Conservation (phyloP, 1,284 basidiomycete species). For the Cutaneotrichosporon sp. region DNA sequence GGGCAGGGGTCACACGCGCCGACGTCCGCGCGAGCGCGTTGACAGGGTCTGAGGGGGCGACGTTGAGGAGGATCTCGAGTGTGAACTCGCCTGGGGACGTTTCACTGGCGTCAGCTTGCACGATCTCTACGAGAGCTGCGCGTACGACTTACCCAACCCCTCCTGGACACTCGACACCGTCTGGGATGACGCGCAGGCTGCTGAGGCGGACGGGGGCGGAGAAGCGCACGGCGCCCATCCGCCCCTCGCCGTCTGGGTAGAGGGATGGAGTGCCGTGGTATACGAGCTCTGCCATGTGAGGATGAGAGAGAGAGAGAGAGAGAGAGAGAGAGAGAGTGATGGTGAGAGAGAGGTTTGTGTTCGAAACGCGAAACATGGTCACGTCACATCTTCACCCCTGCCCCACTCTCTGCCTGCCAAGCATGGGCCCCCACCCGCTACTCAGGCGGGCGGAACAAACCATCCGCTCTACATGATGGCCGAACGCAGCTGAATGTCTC, state of each 20-base stretch:
- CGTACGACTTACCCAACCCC: conserved; percentile 16
- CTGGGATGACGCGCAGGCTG: conserved; percentile 14
- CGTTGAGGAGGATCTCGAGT: conserved; percentile 19
- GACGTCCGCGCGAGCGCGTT: conserved; percentile 19
- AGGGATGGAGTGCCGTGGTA: conserved; percentile 21
- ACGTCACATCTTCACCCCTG: neutral
- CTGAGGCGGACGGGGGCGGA: conserved; percentile 10
- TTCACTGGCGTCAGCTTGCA: conserved; percentile 16
- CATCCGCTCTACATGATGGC: too few relatives aligned
- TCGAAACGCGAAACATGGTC: conserved; percentile 8
- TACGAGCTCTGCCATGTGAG: conserved; percentile 9
- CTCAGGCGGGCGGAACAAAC: too few relatives aligned
- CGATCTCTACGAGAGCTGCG: too few relatives aligned
- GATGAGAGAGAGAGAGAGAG: too few relatives aligned
- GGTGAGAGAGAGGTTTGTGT: neutral
- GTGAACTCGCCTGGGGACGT: conserved; percentile 12
- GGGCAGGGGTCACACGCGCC: neutral
- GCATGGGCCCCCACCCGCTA: too few relatives aligned
- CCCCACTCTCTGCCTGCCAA: neutral
- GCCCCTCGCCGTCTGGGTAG: conserved; percentile 7
- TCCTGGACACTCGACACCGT: conserved; percentile 8
- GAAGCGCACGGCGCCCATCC: conserved; percentile 16
- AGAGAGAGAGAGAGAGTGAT: too few relatives aligned
- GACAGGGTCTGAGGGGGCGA: conserved; percentile 11
- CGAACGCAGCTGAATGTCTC: too few relatives aligned